phyloP scores from a whole-genome alignment of 768 basidiomycete genomes.

The Tremella mesenterica region DNA sequence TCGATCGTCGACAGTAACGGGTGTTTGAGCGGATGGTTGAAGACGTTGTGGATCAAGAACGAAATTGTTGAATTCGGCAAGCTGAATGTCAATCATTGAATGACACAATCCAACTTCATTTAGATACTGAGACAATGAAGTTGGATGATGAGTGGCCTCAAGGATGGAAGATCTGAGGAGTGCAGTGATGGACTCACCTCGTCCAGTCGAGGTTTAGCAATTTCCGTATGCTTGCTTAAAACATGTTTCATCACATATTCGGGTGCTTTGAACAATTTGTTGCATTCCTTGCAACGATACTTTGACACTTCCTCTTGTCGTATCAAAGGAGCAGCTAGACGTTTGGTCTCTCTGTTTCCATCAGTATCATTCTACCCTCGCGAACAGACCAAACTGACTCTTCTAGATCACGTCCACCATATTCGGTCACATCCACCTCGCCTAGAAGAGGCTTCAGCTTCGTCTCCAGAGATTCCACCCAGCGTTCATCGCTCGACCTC shows the following conservation, averaged over 20 bases:
- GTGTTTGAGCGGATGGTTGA: conserved; percentile 30
- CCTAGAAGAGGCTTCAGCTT: conserved; percentile 75
- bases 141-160: too few relatives aligned
- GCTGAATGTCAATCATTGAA: too few relatives aligned
- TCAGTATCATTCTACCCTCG: neutral
- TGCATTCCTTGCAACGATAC: conserved; percentile 86
- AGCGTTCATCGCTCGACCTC: conserved; percentile 61
- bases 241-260: conserved; percentile 98
- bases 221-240: conserved; percentile 82
- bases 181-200: conserved; percentile 54
- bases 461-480: conserved; percentile 79
- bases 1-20: conserved; percentile 41
- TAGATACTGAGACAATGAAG: too few relatives aligned
- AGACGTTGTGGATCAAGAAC: conserved; percentile 91
- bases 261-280: conserved; percentile 94
- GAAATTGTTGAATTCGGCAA: conserved; percentile 65
- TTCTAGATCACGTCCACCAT: conserved; percentile 80
- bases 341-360: conserved; percentile 66
- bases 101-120: too few relatives aligned
- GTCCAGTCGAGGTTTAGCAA: conserved; percentile 65
- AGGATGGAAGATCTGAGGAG: neutral
- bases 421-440: conserved; percentile 73
- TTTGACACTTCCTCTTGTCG: conserved; percentile 97
- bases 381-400: conserved; percentile 54
- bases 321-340: conserved; percentile 66